Conservation (phyloP, 306 rosid species). For the Trifolium subterraneum region DNA sequence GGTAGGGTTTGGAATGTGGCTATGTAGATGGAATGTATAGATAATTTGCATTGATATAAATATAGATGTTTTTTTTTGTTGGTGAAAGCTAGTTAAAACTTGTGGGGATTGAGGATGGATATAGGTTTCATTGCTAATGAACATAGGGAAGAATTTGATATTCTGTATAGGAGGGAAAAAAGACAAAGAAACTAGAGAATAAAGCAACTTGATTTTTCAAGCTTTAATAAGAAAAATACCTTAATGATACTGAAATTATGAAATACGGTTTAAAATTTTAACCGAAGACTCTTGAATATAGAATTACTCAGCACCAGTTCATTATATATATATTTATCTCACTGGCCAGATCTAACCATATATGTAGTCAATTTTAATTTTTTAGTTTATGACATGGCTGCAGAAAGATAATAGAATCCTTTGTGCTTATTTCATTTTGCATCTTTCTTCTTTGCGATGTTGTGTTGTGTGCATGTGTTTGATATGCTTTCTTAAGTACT, state of each 20-base stretch:
- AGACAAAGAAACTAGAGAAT: constrained; percentile 1
- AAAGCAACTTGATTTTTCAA: constrained; percentile 23
- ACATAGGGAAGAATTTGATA: constrained; percentile 1
- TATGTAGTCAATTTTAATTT: constrained; percentile 12
- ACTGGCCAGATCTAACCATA: constrained; percentile 3
- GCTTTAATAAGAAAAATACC: not conserved
- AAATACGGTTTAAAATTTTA: not conserved
- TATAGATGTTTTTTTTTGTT: not conserved
- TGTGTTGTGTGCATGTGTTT: not conserved
- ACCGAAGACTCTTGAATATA: constrained; percentile 16
- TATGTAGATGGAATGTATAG: not conserved
- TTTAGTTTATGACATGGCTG: constrained; percentile 12
- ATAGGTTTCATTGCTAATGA: constrained; percentile 1
- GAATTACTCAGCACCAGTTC: not conserved
- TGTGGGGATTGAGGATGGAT: constrained; percentile 7
- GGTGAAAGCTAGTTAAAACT: not conserved
- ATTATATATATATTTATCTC: constrained; percentile 21
- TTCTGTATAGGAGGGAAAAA: constrained; percentile 11
- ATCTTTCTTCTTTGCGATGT: constrained; percentile 15
- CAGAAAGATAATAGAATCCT: constrained; percentile 26
- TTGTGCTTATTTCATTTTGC: constrained; percentile 18
- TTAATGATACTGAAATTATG: not conserved
- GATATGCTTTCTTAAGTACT: constrained; percentile 20
- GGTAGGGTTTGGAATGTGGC: constrained; percentile 2
- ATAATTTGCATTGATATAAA: constrained; percentile 1